Evolutionary conservation across 2,329 filamentous ascomycete genomes (phyloP), one percentile per base, ranked within the genome.

Genomic region (Fusarium robinianum): DNA sequence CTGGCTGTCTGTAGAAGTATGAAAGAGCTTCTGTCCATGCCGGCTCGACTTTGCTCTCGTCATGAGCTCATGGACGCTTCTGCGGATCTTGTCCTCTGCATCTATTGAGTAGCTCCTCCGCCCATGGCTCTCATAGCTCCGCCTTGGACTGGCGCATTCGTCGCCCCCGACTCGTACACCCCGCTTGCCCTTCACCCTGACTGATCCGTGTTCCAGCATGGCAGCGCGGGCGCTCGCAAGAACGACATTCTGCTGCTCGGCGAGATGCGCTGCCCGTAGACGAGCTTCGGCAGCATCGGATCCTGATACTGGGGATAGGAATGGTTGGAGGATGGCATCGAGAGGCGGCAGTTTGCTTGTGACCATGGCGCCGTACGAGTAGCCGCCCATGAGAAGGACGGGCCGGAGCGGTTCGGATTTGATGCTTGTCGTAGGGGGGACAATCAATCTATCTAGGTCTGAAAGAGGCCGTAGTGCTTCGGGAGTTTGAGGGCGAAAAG

Each of bases 361-460:
- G 25, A 97, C 80, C 62, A 96, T 79, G 5, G 90, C 88, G 29
- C 94, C 94, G 66, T 96, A 96, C 0, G 90, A 96, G 66, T 96
- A 96, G 9, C 91, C 91, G 2, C 80, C 85, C 6, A 94, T 73
- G 5, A 96, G 60, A 3, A 84, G 62, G 33, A 74, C 41, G 3
- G 67, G 69, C 2, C 53, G 56, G 11, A 22, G 4, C 25, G 43
- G 14, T 21, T 29, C 23, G 35, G 17, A 8, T 14, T 37, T 3
- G 41, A 36, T 6, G 14, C 43, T 36, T 6, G 40, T 11, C 10
- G 26, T 32, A 17, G 38, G 37, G 6, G 35, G 23, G 2, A 38
- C 15, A 29, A 33, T 19, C 19, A 37, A n/a, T 12, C 27, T 34
- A 8, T 40, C 37, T 5, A 46, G 53, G 2, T 40, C 49, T 1